Conservation (phyloP, 441 rosid genomes). For the Mallotus repandus region DNA sequence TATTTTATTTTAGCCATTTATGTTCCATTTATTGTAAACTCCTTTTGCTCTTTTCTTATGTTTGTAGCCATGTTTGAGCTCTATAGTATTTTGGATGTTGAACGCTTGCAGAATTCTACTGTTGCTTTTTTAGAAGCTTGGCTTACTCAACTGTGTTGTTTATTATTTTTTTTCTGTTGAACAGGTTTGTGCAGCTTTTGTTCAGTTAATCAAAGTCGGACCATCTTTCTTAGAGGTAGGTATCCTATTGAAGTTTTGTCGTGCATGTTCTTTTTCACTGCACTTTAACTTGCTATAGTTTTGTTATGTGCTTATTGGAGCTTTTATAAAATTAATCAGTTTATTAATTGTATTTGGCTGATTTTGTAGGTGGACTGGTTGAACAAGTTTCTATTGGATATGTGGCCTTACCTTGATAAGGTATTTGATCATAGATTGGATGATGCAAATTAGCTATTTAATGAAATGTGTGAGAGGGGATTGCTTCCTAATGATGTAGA, state of each 20-base stretch:
- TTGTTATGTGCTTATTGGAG: too few relatives aligned
- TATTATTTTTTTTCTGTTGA: constrained; percentile 14
- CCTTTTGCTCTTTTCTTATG: background rate
- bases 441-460: constrained; percentile 49
- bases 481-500: constrained; percentile 59
- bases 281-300: background rate
- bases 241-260: constrained; percentile 23
- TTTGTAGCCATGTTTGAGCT: constrained; percentile 5
- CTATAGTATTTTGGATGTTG: constrained; percentile 6
- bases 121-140: constrained; percentile 4
- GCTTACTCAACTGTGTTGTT: constrained; percentile 18
- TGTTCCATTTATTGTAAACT: background rate
- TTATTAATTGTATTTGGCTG: constrained; percentile 15
- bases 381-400: constrained; percentile 51
- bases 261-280: constrained; percentile 8
- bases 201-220: constrained; percentile 81
- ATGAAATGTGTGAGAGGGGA: constrained; percentile 54
- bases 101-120: constrained; percentile 5
- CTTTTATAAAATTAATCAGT: background rate
- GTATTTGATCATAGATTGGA: constrained; percentile 43
- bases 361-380: constrained; percentile 64
- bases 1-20: background rate
- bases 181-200: constrained; percentile 98
- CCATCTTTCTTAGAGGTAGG: constrained; percentile 88
- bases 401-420: constrained; percentile 75